phyloP scores from a whole-genome alignment of 2,329 filamentous ascomycete species.

The Trichoderma atrobrunneum region DNA sequence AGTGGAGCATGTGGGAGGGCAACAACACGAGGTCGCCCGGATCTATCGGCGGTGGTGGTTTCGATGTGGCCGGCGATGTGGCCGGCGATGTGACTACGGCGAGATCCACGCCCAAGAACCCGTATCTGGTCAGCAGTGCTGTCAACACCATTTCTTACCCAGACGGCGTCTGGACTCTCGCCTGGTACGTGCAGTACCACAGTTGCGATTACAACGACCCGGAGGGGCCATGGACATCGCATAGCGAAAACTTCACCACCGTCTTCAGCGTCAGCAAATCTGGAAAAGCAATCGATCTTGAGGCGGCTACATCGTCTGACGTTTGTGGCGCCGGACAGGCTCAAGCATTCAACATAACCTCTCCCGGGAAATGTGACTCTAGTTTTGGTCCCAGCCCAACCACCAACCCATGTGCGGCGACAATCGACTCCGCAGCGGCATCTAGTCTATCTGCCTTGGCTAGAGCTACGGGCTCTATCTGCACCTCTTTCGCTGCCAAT shows the following conservation, averaged over 20 bases:
- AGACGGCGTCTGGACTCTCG: background rate
- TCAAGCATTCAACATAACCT: background rate
- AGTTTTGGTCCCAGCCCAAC: background rate
- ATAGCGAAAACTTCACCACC: background rate
- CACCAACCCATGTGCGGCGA: background rate
- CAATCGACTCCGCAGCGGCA: background rate
- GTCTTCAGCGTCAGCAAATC: conserved; percentile 2
- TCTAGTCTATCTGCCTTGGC: background rate
- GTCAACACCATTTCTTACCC: conserved; percentile 1
- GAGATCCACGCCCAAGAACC: background rate
- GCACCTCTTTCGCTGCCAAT: background rate
- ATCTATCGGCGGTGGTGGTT: background rate
- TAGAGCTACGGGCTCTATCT: background rate
- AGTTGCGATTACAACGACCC: no score
- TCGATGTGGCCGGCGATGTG: background rate
- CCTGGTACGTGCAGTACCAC: background rate
- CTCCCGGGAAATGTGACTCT: background rate
- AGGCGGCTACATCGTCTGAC: background rate
- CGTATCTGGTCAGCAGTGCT: background rate
- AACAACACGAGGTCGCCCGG: background rate
- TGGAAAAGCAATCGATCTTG: background rate
- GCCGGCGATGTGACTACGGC: background rate
- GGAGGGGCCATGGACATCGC: no score
- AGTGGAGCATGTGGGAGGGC: background rate
- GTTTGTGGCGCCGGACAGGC: background rate